Evolutionary conservation across 2,329 filamentous ascomycete species (phyloP), one percentile per base, ranked within the genome.

Genomic region (Talaromyces funiculosus): DNA sequence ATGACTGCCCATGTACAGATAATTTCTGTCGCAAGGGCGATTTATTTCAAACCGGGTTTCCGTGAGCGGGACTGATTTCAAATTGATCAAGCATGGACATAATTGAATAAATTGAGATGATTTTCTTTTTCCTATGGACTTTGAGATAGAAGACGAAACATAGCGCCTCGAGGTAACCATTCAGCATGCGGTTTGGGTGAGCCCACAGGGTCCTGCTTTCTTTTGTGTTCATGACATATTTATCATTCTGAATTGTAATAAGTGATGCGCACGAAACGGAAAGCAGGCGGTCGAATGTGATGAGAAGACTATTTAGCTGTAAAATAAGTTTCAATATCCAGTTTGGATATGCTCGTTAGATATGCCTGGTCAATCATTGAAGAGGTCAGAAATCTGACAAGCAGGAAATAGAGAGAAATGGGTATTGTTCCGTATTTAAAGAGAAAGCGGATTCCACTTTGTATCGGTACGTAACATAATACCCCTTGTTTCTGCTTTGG

Each of bases 21-120:
- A n/a, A 49, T 12, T 8, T 35, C 37, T 57, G 54, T 47, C 43
- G 54, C 40, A 24, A 57, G 54, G 54, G 54, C 20, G 8, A 42
- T 29, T 35, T 12, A 5, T 38, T 33, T 51, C 29, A 51, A 18
- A 16, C 8, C 47, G 4, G 47, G 47, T 20, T 33, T 51, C n/a
- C 22, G 24, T 47, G 22, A 45, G 22, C 22, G 22, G 14, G 42
- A 9, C 47, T 33, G 43, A n/a, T 12, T 51, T 29, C 29, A 35
- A 14, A 57, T 26, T 47, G 55, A 26, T 26, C 20, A 49, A 47
- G 55, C 49, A 29, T 49, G 55, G 35, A 57, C 42, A 18, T 49
- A 57, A 22, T 35, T 18, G 3, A 22, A 22, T 4, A 18, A 47
- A 47, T 57, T 43, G 12, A 42, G 37, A 24, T 55, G 53, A 55